phyloP scores from a whole-genome alignment of 192 early-diverging fungal species.

The Entomortierella lignicola region DNA sequence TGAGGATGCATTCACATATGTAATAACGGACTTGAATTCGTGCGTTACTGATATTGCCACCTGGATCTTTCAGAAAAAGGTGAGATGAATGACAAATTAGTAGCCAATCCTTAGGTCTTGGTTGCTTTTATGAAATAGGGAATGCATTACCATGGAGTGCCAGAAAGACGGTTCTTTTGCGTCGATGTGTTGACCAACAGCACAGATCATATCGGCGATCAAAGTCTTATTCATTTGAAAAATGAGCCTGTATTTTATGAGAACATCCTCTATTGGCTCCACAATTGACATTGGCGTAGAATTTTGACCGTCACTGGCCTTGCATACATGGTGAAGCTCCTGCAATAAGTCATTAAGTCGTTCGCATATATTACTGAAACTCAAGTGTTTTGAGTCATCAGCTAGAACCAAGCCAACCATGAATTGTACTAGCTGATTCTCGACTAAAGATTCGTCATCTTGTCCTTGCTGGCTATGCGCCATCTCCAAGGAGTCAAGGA shows the following conservation, averaged over 20 bases:
- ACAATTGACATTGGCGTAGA: background rate
- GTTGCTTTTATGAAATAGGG: background rate
- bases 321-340: background rate
- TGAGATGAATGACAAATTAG: background rate
- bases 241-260: background rate
- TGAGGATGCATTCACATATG: background rate
- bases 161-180: background rate
- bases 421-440: background rate
- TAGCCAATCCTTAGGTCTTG: background rate
- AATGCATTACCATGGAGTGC: slow-evolving; percentile 5
- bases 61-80: background rate
- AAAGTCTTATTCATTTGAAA: slow-evolving; percentile 5
- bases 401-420: background rate
- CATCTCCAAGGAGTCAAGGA: background rate
- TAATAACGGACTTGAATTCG: background rate
- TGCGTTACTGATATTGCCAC: background rate
- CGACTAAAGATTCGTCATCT: background rate
- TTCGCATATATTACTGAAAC: background rate
- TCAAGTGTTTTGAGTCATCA: background rate
- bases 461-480: background rate
- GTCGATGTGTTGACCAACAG: background rate
- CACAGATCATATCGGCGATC: slow-evolving; percentile 28
- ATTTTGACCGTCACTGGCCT: background rate
- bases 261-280: background rate
- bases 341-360: background rate